Evolutionary conservation across 139 green algal species (phyloP), one percentile per base, ranked within the genome.

Genomic region (Coelastrella sp.): DNA sequence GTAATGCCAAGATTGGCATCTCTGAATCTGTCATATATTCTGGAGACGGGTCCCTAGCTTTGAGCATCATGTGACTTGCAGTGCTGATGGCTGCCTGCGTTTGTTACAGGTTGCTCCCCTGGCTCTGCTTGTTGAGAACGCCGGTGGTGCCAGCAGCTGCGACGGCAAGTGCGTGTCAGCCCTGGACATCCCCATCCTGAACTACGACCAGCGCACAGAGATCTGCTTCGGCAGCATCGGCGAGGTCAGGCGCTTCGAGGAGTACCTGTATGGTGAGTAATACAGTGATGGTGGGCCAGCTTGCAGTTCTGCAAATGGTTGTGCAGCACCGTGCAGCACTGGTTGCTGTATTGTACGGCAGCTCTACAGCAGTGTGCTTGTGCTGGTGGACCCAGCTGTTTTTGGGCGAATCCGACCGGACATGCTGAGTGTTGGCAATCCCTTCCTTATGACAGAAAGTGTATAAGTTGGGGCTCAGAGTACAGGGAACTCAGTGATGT

Each of bases 171-270:
- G 65, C 56, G 90, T 97, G 85, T 97, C 93, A 13, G 95, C 92
- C 4, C 94, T 99, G 92, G 97, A 99, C 87, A 91, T 99, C 22
- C 88, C 93, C 73, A 96, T 98, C 83, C 87, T 90, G 4, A 66
- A 92, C 66, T 95, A 97, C 84, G 97, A 99, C 94, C 97, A 99
- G 96, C 94, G 97, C 91, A 97, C 95, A 16, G 91, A 98, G 92
- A 96, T 99, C 92, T 98, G 97, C 96, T 99, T 97, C 91, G 97
- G 97, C 83, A 97, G 94, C 54, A 85, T 95, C 2, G 95, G 90
- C 85, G 97, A 99, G 95, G 97, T 98, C 32, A 86, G 91, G 71
- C 93, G 97, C 22, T 99, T 99, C 66, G 97, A 99, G 95, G 95
- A 99, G 94, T 97, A 95, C 94, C 92, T 99, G 87, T 98, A 98